Percentiles rank a stretch among this genome's conserved stretches.
These are phyloP conservation scores for Neurospora sp. DNA, from an alignment of 2,329 filamentous ascomycete genomes.

Conservation along the genomic window DNA sequence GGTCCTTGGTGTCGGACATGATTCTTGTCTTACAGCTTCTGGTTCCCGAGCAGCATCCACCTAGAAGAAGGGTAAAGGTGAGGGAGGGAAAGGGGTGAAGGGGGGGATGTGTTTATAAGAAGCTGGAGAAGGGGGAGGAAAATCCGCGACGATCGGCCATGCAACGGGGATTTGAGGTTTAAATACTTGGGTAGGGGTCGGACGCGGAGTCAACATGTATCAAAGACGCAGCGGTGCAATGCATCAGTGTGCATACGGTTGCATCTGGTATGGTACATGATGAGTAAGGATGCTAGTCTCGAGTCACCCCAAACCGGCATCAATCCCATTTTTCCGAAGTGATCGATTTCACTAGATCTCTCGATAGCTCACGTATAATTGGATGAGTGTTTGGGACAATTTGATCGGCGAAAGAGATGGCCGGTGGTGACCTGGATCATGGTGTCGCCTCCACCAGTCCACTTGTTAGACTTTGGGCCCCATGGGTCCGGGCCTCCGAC, in stretches of 20 bases:
- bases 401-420: background rate
- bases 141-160: background rate
- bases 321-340: background rate
- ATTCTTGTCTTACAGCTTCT: background rate
- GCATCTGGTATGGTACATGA: background rate
- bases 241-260: background rate
- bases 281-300: background rate
- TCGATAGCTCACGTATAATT: background rate
- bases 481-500: background rate
- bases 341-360: background rate
- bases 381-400: background rate
- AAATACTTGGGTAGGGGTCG: background rate
- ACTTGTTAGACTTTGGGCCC: background rate
- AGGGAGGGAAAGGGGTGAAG: background rate
- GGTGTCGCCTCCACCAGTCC: background rate
- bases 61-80: background rate
- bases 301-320: background rate
- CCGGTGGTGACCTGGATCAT: background rate
- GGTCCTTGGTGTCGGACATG: background rate
- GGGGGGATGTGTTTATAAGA: background rate
- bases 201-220: background rate
- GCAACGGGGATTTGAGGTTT: background rate
- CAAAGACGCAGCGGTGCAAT: background rate
- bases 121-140: background rate
- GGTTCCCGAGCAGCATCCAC: background rate